Evolutionary conservation across 2,329 filamentous ascomycete genomes (phyloP).

Genomic region (Penicillium palitans): DNA sequence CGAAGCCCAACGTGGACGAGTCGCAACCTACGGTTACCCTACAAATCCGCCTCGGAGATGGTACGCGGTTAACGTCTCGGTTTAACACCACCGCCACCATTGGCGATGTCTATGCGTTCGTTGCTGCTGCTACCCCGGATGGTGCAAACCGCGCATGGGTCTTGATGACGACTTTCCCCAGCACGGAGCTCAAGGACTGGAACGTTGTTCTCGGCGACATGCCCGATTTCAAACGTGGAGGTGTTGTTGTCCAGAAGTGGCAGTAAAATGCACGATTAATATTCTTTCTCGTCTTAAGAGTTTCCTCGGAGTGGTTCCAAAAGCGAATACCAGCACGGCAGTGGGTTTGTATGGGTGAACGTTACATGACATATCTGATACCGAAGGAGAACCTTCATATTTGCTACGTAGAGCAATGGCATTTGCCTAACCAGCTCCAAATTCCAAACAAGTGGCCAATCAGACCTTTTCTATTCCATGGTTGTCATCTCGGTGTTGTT

Average conservation of each 20-base stretch:
- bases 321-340: slow-evolving; percentile 6
- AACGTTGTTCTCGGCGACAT: slow-evolving; percentile 47
- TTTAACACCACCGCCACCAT: slow-evolving; percentile 68
- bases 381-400: background rate
- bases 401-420: slow-evolving; percentile 6
- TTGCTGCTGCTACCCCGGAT: slow-evolving; percentile 53
- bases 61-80: slow-evolving; percentile 59
- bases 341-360: slow-evolving; percentile 3
- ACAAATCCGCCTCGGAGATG: slow-evolving; percentile 64
- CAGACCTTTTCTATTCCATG: background rate
- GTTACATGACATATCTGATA: slow-evolving; percentile 10
- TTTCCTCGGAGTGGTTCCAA: slow-evolving; percentile 5
- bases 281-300: background rate
- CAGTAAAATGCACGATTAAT: slow-evolving; percentile 22
- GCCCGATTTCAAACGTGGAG: slow-evolving; percentile 52
- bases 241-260: slow-evolving; percentile 55
- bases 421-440: background rate
- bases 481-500: background rate
- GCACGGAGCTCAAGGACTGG: slow-evolving; percentile 61
- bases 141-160: slow-evolving; percentile 55
- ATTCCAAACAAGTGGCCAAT: background rate
- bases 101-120: slow-evolving; percentile 64
- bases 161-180: slow-evolving; percentile 67
- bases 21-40: slow-evolving; percentile 59
- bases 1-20: slow-evolving; percentile 55